These are phyloP conservation scores for Pichia sp. DNA, from an alignment of 1,139 yeast genomes.

Conservation along the genomic window DNA sequence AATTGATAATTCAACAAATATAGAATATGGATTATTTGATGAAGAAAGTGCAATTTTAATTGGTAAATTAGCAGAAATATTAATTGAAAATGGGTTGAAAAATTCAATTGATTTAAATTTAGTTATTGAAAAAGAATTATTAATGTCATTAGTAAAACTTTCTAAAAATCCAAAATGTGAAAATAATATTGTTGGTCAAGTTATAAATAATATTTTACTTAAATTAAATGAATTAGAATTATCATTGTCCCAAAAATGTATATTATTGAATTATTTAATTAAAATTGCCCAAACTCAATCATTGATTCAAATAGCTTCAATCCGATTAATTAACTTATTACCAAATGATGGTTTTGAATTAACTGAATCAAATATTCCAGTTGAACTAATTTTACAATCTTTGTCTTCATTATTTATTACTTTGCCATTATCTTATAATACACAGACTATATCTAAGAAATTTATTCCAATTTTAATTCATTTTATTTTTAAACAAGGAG, in stretches of 20 bases:
- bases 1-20: conserved; percentile 1
- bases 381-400: conserved; percentile 20
- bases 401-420: conserved; percentile 28
- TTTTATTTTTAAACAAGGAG: conserved; percentile 14
- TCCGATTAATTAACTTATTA: conserved; percentile 39
- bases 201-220: conserved; percentile 7
- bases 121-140: conserved; percentile 11
- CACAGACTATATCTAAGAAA: conserved; percentile 23
- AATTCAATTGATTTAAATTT: conserved; percentile 6
- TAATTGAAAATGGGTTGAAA: conserved; percentile 8
- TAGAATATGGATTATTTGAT: conserved; percentile 11
- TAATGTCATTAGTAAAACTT: conserved; percentile 10
- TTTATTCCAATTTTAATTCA: conserved; percentile 24
- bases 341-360: neutral
- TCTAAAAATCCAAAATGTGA: conserved; percentile 11
- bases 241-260: conserved; percentile 4
- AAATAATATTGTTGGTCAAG: conserved; percentile 9
- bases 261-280: conserved; percentile 7
- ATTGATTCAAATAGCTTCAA: conserved; percentile 38
- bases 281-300: conserved; percentile 13
- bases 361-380: neutral
- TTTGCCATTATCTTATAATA: conserved; percentile 14
- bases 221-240: neutral
- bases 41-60: conserved; percentile 13
- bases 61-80: conserved; percentile 10